These are phyloP conservation scores for Pichia paraexigua DNA, from an alignment of 805 yeast genomes.

Conservation along the genomic window DNA sequence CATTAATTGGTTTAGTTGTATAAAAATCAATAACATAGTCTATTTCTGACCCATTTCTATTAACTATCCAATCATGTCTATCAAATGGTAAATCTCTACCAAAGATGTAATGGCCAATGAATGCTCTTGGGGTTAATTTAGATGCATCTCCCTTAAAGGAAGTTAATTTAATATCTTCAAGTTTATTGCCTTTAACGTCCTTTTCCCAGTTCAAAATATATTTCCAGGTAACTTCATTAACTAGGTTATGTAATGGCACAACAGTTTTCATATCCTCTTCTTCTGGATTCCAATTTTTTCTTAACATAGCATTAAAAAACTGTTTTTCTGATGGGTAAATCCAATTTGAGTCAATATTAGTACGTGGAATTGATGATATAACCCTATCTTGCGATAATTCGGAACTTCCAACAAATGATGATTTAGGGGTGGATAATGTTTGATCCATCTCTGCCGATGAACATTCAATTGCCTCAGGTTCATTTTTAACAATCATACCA, in stretches of 20 bases:
- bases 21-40: constrained; percentile 95
- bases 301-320: constrained; percentile 87
- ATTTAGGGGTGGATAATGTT: constrained; percentile 18
- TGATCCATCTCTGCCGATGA: constrained; percentile 38
- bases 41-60: constrained; percentile 73
- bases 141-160: constrained; percentile 85
- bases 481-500: constrained; percentile 6
- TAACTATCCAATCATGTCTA: constrained; percentile 90
- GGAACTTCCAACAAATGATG: constrained; percentile 25
- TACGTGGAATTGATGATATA: constrained; percentile 75
- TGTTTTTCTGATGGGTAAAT: constrained; percentile 93
- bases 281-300: constrained; percentile 82
- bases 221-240: constrained; percentile 88
- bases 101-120: constrained; percentile 46
- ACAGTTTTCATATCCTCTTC: constrained; percentile 80
- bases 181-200: constrained; percentile 45
- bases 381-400: constrained; percentile 66
- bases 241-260: constrained; percentile 90
- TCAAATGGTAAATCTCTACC: constrained; percentile 84
- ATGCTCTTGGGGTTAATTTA: constrained; percentile 82
- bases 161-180: constrained; percentile 82
- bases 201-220: constrained; percentile 81
- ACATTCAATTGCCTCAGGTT: constrained; percentile 37
- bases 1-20: constrained; percentile 18
- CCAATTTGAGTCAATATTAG: constrained; percentile 68